A percentile compares a stretch with the other conserved stretches of the same genome.
These are phyloP conservation scores for Eucalyptus marginata DNA, from an alignment of 345 rosid genomes.

Conservation along the genomic window DNA sequence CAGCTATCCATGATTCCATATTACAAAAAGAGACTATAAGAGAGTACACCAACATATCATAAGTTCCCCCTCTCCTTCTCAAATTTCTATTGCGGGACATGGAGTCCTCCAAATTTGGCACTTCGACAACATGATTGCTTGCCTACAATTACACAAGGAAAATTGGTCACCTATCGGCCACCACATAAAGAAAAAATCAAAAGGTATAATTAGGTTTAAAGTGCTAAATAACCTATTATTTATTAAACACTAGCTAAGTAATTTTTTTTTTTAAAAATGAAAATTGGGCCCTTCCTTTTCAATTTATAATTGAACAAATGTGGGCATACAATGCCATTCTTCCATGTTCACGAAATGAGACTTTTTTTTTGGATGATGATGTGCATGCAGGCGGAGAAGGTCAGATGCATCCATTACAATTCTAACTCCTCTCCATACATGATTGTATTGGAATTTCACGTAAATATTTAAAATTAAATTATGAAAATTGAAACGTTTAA, in stretches of 20 bases:
- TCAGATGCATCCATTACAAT: not conserved
- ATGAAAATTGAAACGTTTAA: fast-evolving
- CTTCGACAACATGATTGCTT: not conserved
- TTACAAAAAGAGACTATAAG: not conserved
- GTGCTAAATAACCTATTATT: not conserved
- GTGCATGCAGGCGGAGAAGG: not conserved
- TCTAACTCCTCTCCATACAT: no score
- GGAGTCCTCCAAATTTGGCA: not conserved
- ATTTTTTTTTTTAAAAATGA: not conserved
- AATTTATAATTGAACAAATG: not conserved
- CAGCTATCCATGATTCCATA: not conserved
- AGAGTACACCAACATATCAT: not conserved
- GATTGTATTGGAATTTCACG: fast-evolving
- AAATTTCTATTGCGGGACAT: not conserved
- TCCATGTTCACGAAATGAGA: not conserved
- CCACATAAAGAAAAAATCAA: not conserved
- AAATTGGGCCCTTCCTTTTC: not conserved
- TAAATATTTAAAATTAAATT: not conserved
- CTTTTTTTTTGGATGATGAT: not conserved
- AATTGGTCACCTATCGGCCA: not conserved
- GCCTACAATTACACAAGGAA: not conserved
- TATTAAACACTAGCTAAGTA: not conserved
- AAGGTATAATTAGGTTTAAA: not conserved
- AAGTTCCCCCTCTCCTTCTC: not conserved
- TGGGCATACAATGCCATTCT: not conserved